phyloP scores from a whole-genome alignment of 371 early-diverging fungal genomes.

The Hamiltosporidium tvaerminnensis region DNA sequence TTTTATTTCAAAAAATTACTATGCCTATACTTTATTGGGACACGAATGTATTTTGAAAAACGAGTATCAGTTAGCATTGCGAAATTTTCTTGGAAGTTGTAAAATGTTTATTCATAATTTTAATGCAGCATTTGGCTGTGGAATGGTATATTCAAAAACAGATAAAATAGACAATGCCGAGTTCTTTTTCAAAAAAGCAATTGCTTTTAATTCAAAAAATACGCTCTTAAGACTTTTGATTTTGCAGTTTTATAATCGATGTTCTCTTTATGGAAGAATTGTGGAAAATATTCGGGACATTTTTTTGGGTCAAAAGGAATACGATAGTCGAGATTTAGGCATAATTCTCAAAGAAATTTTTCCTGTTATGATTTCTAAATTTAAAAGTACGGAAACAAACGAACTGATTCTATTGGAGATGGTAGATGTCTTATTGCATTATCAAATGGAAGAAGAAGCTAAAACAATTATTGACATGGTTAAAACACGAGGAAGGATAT shows the following conservation, averaged over 20 bases:
- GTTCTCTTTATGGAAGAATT: constrained; percentile 21
- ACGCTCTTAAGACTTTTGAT: constrained; percentile 29
- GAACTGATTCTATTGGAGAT: constrained; percentile 41
- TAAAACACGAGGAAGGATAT: constrained; percentile 28
- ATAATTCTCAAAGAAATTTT: constrained; percentile 11
- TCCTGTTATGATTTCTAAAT: not conserved
- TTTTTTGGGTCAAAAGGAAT: constrained; percentile 9
- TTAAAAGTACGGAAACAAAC: constrained; percentile 16
- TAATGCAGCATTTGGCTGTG: constrained; percentile 50
- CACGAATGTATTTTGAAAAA: constrained; percentile 48
- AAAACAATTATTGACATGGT: constrained; percentile 21
- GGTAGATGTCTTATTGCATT: constrained; percentile 22
- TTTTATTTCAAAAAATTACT: constrained; percentile 35
- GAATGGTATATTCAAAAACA: constrained; percentile 42
- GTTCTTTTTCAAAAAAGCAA: constrained; percentile 31
- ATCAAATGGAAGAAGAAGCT: constrained; percentile 14
- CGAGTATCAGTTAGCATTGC: constrained; percentile 40
- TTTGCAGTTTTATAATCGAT: constrained; percentile 48
- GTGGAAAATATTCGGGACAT: constrained; percentile 23
- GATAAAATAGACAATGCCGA: constrained; percentile 44
- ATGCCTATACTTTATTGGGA: constrained; percentile 46
- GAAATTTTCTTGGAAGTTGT: constrained; percentile 37
- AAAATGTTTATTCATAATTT: constrained; percentile 40
- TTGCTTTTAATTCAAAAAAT: constrained; percentile 39
- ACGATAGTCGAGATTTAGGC: constrained; percentile 2